Percentiles rank a stretch among this genome's conserved stretches.
These are phyloP conservation scores for Chlorella sp. DNA, from an alignment of 139 green algal genomes.

Conservation along the genomic window DNA sequence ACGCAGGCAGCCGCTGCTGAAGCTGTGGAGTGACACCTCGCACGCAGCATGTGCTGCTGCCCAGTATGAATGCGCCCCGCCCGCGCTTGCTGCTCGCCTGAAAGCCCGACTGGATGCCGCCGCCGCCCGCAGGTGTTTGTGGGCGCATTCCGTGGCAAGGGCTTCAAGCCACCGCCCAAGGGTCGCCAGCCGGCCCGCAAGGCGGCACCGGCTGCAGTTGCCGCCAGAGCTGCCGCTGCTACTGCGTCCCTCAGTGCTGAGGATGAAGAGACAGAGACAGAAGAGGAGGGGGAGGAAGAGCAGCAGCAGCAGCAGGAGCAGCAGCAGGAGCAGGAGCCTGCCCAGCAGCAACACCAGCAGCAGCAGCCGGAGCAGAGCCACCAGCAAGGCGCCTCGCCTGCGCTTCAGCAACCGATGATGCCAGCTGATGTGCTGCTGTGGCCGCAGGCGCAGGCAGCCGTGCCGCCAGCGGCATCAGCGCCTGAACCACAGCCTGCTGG, in stretches of 20 bases:
- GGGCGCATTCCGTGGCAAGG: slow-evolving; percentile 54
- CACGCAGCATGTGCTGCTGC: too few species aligned
- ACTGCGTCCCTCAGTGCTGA: background rate
- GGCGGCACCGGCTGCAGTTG: background rate
- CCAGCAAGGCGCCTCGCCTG: background rate
- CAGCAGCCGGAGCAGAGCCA: background rate
- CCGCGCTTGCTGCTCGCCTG: background rate
- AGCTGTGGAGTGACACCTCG: too few species aligned
- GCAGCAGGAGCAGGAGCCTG: background rate
- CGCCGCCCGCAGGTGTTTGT: slow-evolving; percentile 50
- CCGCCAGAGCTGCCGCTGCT: slow-evolving; percentile 1
- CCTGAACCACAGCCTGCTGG: background rate
- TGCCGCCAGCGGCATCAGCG: too few species aligned
- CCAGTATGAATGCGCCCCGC: background rate
- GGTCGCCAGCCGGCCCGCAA: slow-evolving; percentile 1
- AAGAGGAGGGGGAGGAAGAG: slow-evolving; percentile 13
- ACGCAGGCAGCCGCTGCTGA: too few species aligned
- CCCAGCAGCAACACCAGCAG: background rate
- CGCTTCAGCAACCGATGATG: background rate
- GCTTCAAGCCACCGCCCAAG: slow-evolving; percentile 50
- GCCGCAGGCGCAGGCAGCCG: background rate
- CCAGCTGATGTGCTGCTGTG: slow-evolving; percentile 9
- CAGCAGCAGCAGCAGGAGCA: background rate
- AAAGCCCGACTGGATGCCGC: background rate
- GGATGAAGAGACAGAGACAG: slow-evolving; percentile 25